Percentiles rank a stretch among this genome's conserved stretches.
Evolutionary conservation across 2,329 filamentous ascomycete species (phyloP).

Genomic region (Parastagonospora avenae): DNA sequence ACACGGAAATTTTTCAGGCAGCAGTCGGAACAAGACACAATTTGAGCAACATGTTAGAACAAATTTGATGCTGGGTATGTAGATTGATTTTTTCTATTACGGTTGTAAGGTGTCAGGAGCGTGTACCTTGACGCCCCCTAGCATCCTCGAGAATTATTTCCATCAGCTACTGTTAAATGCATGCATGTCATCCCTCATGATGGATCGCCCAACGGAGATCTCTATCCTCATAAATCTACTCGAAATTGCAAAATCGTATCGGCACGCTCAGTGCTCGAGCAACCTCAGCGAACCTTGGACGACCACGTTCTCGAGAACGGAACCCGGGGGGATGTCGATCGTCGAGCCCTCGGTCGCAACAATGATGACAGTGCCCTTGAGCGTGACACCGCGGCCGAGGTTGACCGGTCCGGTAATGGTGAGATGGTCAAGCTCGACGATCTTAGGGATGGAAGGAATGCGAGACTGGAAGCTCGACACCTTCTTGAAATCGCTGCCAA

Average conservation of each 20-base stretch:
- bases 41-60: not conserved
- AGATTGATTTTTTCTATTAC: conserved; percentile 34
- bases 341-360: conserved; percentile 97
- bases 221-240: conserved; percentile 33
- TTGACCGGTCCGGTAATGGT: conserved; percentile 98
- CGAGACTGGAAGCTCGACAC: conserved; percentile 94
- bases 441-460: conserved; percentile 86
- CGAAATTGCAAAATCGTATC: conserved; percentile 18
- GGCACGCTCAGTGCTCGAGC: conserved; percentile 64
- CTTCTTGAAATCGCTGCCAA: conserved; percentile 99
- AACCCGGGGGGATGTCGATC: conserved; percentile 96
- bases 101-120: conserved; percentile 22
- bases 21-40: conserved; percentile 6
- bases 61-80: not conserved
- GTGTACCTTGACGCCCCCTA: conserved; percentile 19
- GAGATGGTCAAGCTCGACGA: conserved; percentile 89
- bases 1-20: conserved; percentile 11
- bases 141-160: conserved; percentile 4
- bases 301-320: conserved; percentile 97
- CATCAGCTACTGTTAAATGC: conserved; percentile 27
- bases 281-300: conserved; percentile 92
- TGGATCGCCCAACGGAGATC: conserved; percentile 22
- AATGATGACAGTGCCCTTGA: conserved; percentile 99
- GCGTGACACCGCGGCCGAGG: conserved; percentile 89
- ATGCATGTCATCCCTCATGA: conserved; percentile 28